phyloP scores from a whole-genome alignment of 805 yeast species.

The Zygosaccharomyces bisporus region DNA sequence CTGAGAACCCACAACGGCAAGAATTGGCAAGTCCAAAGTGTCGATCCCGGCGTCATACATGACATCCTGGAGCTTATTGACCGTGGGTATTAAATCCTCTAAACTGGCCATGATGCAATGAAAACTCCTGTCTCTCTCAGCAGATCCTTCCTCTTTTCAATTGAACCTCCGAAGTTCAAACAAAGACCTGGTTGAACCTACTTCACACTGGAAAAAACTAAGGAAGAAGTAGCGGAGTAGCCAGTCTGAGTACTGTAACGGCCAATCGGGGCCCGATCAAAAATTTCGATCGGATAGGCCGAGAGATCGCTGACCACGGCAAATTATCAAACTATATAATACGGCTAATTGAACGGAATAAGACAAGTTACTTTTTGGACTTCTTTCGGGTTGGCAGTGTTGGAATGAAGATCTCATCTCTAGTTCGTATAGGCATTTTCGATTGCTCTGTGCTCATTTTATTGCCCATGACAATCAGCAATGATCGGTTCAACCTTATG shows the following conservation, averaged over 20 bases:
- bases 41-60: conserved; percentile 95
- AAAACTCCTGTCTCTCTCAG: not conserved
- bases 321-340: not conserved
- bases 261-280: conserved; percentile 20
- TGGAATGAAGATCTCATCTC: conserved; percentile 6
- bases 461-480: conserved; percentile 17
- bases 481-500: conserved; percentile 24
- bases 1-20: conserved; percentile 96
- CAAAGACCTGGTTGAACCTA: no score
- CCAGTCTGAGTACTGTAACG: conserved; percentile 1
- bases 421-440: not conserved
- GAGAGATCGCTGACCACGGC: not conserved
- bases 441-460: not conserved
- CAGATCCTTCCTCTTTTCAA: not conserved
- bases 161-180: not conserved
- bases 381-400: conserved; percentile 19
- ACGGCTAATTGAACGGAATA: not conserved
- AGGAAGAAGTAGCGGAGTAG: not conserved
- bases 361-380: conserved; percentile 10
- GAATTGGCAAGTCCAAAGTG: conserved; percentile 81
- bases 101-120: conserved; percentile 30
- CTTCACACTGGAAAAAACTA: no score
- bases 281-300: conserved; percentile 1
- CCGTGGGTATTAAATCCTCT: conserved; percentile 64
- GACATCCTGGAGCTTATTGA: conserved; percentile 92